These are phyloP conservation scores for Macadamia tetraphylla DNA, from an alignment of 164 flowering plant species.

Conservation along the genomic window DNA sequence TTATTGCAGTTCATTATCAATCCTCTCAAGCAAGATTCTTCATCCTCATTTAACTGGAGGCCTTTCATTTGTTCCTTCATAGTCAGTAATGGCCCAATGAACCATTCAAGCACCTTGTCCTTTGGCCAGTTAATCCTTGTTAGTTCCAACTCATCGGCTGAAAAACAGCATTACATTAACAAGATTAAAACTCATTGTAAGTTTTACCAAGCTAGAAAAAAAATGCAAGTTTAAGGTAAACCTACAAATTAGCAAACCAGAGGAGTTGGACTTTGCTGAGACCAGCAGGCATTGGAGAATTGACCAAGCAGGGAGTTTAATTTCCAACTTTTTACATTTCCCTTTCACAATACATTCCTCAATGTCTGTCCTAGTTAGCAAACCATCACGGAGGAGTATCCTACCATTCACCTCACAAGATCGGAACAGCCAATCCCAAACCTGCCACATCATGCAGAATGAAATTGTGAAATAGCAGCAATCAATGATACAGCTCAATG, in stretches of 20 bases:
- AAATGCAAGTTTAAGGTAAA: constrained; percentile 5
- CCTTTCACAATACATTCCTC: constrained; percentile 66
- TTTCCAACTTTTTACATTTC: constrained; percentile 57
- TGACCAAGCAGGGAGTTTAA: constrained; percentile 78
- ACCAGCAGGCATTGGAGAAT: constrained; percentile 67
- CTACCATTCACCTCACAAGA: constrained; percentile 73
- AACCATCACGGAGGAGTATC: constrained; percentile 58
- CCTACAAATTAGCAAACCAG: constrained; percentile 71
- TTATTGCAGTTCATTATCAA: constrained; percentile 46
- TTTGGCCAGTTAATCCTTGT: constrained; percentile 52
- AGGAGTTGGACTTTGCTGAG: constrained; percentile 61
- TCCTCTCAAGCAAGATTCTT: constrained; percentile 55
- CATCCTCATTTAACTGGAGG: constrained; percentile 49
- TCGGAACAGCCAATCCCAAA: constrained; percentile 87
- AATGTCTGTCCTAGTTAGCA: constrained; percentile 54
- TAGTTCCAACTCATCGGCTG: constrained; percentile 72
- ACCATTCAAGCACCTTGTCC: constrained; percentile 81
- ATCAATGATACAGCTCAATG: not conserved
- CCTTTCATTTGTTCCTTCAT: constrained; percentile 86
- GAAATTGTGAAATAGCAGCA: not conserved
- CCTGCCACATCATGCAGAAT: constrained; percentile 27
- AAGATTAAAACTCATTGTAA: not conserved
- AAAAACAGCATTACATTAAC: constrained; percentile 2
- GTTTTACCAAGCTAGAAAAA: not conserved
- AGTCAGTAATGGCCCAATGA: constrained; percentile 62